A percentile compares a stretch with the other conserved stretches of the same genome.
phyloP scores from a whole-genome alignment of 1,139 yeast species.

The Wickerhamiella infanticola region DNA sequence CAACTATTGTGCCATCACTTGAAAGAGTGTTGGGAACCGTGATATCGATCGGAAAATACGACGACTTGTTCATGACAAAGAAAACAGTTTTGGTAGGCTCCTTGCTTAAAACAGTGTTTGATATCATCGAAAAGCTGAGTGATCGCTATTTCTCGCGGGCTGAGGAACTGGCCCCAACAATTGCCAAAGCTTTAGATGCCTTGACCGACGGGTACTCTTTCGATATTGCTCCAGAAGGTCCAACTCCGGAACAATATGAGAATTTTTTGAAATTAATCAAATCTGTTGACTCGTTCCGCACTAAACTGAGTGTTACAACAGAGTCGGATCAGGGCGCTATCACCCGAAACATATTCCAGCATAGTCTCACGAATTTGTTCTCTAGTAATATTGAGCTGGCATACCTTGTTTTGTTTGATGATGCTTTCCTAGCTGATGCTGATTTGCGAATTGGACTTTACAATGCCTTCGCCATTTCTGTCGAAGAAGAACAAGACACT shows the following conservation, averaged over 20 bases:
- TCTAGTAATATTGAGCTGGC: slow-evolving; percentile 3
- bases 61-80: neutral
- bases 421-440: neutral
- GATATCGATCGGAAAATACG: neutral
- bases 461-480: slow-evolving; percentile 1
- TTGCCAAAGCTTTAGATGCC: neutral
- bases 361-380: neutral
- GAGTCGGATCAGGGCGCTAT: neutral
- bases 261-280: neutral
- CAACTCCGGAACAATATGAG: neutral
- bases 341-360: neutral
- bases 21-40: neutral
- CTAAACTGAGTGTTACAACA: neutral
- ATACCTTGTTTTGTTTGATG: slow-evolving; percentile 1
- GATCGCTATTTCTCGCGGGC: neutral
- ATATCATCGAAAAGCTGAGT: neutral
- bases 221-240: neutral
- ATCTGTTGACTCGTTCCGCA: neutral
- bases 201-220: neutral
- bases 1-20: neutral
- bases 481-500: neutral
- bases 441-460: slow-evolving; percentile 1
- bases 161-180: neutral
- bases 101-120: neutral
- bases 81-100: neutral